Evolutionary conservation across 2,329 filamentous ascomycete genomes (phyloP), one percentile per base, ranked within the genome.

Genomic region (Verticillium isaacii): DNA sequence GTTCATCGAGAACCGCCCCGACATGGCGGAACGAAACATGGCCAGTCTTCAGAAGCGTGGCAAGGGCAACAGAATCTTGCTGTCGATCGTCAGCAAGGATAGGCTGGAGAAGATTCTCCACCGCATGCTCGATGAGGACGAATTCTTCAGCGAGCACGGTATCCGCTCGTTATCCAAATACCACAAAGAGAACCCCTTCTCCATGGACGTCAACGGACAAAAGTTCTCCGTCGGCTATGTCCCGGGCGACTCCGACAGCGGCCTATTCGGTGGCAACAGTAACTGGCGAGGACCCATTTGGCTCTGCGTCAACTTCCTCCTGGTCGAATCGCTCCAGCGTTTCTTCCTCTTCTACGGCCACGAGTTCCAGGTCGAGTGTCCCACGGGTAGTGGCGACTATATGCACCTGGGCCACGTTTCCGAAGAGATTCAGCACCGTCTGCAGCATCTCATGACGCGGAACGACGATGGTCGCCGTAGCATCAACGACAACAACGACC

Each of bases 241-340:
- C 19, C 89, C 95, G 1, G 95, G 94, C n/a, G 94, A 98, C 73
- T 97, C 94, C 0, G 93, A 98, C 77, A 97, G 91, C 70, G 92
- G 92, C 3, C 84, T 98, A 5, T 98, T 98, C 71, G 94, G 94
- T 60, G 94, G 94, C 67, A 98, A 98, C 83, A 97, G 93, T 75
- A 98, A 98, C 77, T 98, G 94, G 94, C 87, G 94, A 78, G 94
- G 90, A 1, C 94, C 95, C 0, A 94, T 97, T 68, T 98, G 94
- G 94, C 83, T 97, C 57, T 95, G 92, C 65, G 93, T 97, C 78
- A 98, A 98, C 77, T 97, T 97, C 78, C 78, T 98, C 60, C 84
- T 98, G 15, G 90, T 98, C 50, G 94, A 98, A 75, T 94, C 93
- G 7, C 84, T 97, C n/a, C 91, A 97, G 70, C 85, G 94, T 36